Percentiles rank a stretch among this genome's conserved stretches.
Conservation (phyloP, 1,284 basidiomycete species). For the Ustilago lituana region DNA sequence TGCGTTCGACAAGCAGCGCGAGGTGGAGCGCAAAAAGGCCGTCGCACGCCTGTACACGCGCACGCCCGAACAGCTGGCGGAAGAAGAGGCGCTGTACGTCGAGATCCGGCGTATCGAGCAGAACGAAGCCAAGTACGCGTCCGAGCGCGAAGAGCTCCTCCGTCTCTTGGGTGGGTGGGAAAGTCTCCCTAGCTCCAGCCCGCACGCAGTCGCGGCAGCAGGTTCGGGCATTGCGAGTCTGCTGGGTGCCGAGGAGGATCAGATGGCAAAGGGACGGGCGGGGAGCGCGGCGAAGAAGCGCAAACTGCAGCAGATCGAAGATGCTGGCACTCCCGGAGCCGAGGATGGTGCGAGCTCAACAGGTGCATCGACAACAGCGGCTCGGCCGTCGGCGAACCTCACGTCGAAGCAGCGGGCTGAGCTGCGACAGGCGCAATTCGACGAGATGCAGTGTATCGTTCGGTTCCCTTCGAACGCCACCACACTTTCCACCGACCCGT, state of each 20-base stretch:
- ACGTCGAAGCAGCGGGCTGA: constrained; percentile 55
- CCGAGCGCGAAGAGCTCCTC: constrained; percentile 89
- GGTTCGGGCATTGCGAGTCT: constrained; percentile 58
- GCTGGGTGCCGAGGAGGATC: constrained; percentile 26
- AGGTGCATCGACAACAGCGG: constrained; percentile 4
- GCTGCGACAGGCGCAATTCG: constrained; percentile 58
- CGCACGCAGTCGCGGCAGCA: constrained; percentile 56
- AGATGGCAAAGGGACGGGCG: constrained; percentile 20
- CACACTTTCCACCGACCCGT: background rate
- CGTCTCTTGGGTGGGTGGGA: constrained; percentile 74
- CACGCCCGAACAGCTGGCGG: constrained; percentile 86
- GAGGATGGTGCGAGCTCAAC: constrained; percentile 19
- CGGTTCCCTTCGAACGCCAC: constrained; percentile 49
- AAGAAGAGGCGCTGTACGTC: constrained; percentile 94
- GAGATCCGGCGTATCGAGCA: constrained; percentile 95
- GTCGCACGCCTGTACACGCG: constrained; percentile 84
- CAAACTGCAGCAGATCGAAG: constrained; percentile 46
- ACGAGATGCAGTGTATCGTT: constrained; percentile 62
- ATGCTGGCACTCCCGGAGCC: constrained; percentile 21
- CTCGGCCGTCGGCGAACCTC: constrained; percentile 27
- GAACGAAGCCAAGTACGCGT: constrained; percentile 85
- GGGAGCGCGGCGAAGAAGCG: constrained; percentile 42
- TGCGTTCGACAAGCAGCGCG: constrained; percentile 76
- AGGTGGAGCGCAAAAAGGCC: constrained; percentile 88
- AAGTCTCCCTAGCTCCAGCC: constrained; percentile 52